Evolutionary conservation across 768 basidiomycete species (phyloP), one percentile per base, ranked within the genome.

Genomic region (Pisolithus albus): DNA sequence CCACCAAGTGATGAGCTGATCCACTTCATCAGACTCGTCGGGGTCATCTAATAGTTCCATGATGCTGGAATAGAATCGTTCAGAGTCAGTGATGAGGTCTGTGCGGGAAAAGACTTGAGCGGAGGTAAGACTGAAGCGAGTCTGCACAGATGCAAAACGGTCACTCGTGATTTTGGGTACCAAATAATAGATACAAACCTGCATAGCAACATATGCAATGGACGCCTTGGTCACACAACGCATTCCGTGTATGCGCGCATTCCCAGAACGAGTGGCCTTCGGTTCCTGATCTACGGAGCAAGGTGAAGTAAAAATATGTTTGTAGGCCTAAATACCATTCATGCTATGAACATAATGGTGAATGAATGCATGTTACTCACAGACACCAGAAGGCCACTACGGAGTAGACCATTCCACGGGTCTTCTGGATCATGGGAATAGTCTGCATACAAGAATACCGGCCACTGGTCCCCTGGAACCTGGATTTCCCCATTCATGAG

Each of bases 21-120:
- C 28, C 2, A 59, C 62, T 21, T 64, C 61, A 24, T 49, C 49
- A 1, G 48, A 44, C 53, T 64, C 58, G 3, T 61, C 56, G 1
- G 49, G 51, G 46, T 64, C 60, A 24, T 64, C 49, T 3, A 64
- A 49, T 1, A 63, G 40, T 15, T 56, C 58, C 7, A 61, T 30
- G 16, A 65, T 47, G 18, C 51, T 52, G 13, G 49, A 51, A 43
- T 62, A 64, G 51, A 65, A 64, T 8, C 42, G 32, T 46, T 65
- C 60, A 2, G 63, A 64, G 49, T 65, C 58, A 0, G 59, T 61
- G 3, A 59, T 40, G 1, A 39, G 53, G 41, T 64, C 63, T 3
- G 61, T 59, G n/a, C 48, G 18, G 5, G 50, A 60, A 40, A 63
- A 64, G 0, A 55, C 51, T 8, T 53, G 42, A 1, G 56, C 54